Conservation (phyloP, 2,329 filamentous ascomycete genomes). For the Colletotrichum tropicale region DNA sequence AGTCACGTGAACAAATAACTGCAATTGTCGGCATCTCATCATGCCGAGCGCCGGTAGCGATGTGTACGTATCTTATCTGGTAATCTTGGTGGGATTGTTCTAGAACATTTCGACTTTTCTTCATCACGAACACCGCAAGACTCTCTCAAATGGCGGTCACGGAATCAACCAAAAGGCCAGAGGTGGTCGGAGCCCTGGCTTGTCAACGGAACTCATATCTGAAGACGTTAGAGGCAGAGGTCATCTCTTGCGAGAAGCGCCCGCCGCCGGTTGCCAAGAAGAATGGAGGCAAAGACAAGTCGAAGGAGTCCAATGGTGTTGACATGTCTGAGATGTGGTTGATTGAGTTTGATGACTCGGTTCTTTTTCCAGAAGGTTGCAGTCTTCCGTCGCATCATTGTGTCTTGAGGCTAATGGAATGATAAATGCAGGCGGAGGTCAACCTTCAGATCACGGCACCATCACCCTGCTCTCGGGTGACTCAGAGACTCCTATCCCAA, state of each 20-base stretch:
- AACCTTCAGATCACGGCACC: conserved; percentile 33
- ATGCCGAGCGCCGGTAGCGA: not conserved
- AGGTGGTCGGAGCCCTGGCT: conserved; percentile 29
- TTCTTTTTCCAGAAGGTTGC: conserved; percentile 33
- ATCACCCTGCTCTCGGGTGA: conserved; percentile 2
- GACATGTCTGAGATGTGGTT: conserved; percentile 26
- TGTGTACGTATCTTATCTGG: not conserved
- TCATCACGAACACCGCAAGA: not conserved
- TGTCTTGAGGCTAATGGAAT: not conserved
- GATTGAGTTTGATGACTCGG: conserved; percentile 33
- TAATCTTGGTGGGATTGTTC: not conserved
- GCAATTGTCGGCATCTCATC: not conserved
- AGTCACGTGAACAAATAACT: too few species aligned
- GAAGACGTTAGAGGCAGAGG: conserved; percentile 26
- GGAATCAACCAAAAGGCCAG: not conserved
- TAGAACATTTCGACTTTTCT: not conserved
- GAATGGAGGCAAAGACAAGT: conserved; percentile 23
- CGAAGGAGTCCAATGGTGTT: not conserved
- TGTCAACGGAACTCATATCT: conserved; percentile 32
- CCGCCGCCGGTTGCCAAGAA: not conserved
- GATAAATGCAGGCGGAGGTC: conserved; percentile 28
- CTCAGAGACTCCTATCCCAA: conserved; percentile 13
- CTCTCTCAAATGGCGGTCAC: not conserved
- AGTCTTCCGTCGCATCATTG: rapidly evolving
- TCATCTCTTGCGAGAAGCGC: conserved; percentile 30